Conservation (phyloP, 169 alveolate genomes). For the Babesia caballi region DNA sequence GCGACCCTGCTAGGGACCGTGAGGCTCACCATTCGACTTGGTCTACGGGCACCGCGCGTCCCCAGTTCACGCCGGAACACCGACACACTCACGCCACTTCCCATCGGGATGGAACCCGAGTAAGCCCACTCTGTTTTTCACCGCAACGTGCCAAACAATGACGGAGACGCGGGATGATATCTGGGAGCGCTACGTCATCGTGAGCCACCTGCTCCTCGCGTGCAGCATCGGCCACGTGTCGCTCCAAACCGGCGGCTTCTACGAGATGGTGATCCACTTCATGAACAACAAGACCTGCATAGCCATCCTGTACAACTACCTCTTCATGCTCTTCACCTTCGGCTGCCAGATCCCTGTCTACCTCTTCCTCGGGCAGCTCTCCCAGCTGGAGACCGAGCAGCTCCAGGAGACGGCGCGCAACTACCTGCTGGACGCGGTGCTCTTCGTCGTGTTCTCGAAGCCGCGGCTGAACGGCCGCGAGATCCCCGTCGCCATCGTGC, state of each 20-base stretch:
- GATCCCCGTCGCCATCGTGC: constrained; percentile 69
- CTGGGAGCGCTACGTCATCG: constrained; percentile 46
- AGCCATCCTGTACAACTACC: constrained; percentile 69
- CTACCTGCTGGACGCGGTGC: constrained; percentile 81
- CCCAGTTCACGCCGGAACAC: too few species aligned
- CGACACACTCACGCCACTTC: too few species aligned
- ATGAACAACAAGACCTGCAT: constrained; percentile 50
- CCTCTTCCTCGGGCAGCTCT: constrained; percentile 68
- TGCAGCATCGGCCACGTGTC: constrained; percentile 50
- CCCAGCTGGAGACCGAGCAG: constrained; percentile 73
- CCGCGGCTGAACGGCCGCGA: constrained; percentile 82
- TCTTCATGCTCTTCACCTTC: constrained; percentile 62
- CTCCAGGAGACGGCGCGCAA: constrained; percentile 79
- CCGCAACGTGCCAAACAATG: too few species aligned
- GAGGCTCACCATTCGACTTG: too few species aligned
- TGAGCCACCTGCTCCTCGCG: constrained; percentile 63
- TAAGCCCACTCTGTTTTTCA: too few species aligned
- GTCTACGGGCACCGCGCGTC: too few species aligned
- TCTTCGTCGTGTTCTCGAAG: constrained; percentile 79
- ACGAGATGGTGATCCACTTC: constrained; percentile 33
- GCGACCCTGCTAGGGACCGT: too few species aligned
- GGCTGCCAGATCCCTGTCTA: constrained; percentile 55
- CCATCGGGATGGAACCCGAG: too few species aligned
- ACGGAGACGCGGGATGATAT: constrained; percentile 14
- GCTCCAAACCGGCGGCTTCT: constrained; percentile 43